Percentiles rank a stretch among this genome's conserved stretches.
phyloP scores from a whole-genome alignment of 129 eudicot genomes.

The Kitagawia praeruptora region DNA sequence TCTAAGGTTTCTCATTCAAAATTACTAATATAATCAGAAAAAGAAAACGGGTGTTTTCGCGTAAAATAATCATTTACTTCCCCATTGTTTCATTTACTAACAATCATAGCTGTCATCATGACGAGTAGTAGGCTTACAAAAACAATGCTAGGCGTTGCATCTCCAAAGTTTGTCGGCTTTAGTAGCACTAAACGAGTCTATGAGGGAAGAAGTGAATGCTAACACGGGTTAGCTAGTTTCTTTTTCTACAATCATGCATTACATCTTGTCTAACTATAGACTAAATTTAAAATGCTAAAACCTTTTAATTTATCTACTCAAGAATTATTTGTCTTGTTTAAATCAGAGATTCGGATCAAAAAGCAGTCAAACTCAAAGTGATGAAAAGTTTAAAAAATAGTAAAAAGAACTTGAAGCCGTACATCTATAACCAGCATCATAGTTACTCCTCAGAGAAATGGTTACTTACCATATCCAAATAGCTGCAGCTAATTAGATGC shows the following conservation, averaged over 20 bases:
- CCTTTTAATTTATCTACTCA: not conserved
- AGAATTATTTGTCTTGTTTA: not conserved
- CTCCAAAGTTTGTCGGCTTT: not conserved
- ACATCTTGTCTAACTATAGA: not conserved
- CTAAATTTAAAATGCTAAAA: not conserved
- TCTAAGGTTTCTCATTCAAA: not conserved
- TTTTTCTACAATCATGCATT: not conserved
- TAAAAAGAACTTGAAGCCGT: not conserved
- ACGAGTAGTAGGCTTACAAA: not conserved
- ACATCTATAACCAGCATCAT: not conserved
- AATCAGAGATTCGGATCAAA: not conserved
- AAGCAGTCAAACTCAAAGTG: not conserved
- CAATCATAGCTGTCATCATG: not conserved
- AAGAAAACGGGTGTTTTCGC: not conserved
- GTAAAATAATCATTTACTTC: not conserved
- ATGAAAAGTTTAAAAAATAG: not conserved
- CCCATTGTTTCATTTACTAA: not conserved
- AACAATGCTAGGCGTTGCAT: no score
- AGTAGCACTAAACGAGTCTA: not conserved
- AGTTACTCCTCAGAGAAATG: not conserved
- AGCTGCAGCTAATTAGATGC: conserved; percentile 66
- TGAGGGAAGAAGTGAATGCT: not conserved
- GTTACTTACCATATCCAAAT: not conserved
- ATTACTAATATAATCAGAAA: not conserved
- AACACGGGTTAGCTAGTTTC: not conserved